Evolutionary conservation across 495 filamentous ascomycete species (phyloP).

Genomic region (Chaetomium tenue): DNA sequence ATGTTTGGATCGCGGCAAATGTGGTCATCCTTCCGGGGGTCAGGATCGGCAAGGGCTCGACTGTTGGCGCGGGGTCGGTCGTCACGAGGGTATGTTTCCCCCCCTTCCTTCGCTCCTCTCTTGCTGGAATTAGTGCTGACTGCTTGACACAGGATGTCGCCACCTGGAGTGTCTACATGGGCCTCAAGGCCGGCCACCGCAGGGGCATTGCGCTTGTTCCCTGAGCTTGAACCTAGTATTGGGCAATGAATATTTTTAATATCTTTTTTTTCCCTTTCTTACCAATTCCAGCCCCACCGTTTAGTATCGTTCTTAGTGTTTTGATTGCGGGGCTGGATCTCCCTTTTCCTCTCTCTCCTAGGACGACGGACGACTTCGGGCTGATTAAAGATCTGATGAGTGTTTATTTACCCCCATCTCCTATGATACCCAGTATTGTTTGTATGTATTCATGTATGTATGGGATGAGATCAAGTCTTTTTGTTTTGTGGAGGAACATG

Average conservation of each 20-base stretch:
- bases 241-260: neutral
- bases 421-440: conserved; percentile 28
- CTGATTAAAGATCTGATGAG: conserved; percentile 7
- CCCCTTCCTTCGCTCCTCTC: neutral
- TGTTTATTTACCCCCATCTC: conserved; percentile 11
- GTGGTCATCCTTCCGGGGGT: conserved; percentile 83
- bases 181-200: conserved; percentile 31
- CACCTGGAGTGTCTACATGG: conserved; percentile 36
- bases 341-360: conserved; percentile 4
- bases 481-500: neutral
- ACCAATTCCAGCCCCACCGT: neutral
- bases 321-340: conserved; percentile 1
- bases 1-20: conserved; percentile 69
- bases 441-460: conserved; percentile 12
- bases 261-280: neutral
- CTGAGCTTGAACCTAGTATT: neutral
- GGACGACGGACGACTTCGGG: neutral
- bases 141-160: conserved; percentile 34
- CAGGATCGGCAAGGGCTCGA: conserved; percentile 73
- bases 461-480: neutral
- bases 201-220: conserved; percentile 28
- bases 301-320: neutral
- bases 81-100: conserved; percentile 70
- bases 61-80: conserved; percentile 80
- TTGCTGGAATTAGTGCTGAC: neutral